These are phyloP conservation scores for Parathielavia appendiculata DNA, from an alignment of 495 filamentous ascomycete species.

Conservation along the genomic window DNA sequence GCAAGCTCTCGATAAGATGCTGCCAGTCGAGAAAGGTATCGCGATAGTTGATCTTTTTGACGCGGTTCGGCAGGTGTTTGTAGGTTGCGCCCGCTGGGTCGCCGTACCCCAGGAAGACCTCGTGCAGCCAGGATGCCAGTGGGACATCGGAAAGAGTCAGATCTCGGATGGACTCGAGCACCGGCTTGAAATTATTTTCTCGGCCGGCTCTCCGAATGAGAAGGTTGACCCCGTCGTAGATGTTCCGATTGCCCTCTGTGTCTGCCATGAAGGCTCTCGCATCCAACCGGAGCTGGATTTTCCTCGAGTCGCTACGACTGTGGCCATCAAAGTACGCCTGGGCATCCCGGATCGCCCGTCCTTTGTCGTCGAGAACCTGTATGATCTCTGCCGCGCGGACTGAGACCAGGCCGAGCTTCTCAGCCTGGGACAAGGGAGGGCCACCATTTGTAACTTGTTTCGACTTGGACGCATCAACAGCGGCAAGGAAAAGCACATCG, in stretches of 20 bases:
- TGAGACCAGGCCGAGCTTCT: conserved; percentile 59
- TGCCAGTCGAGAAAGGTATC: conserved; percentile 96
- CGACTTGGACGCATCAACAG: conserved; percentile 56
- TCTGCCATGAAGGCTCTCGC: conserved; percentile 73
- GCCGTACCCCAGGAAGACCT: conserved; percentile 94
- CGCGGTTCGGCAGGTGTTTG: conserved; percentile 70
- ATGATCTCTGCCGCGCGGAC: conserved; percentile 82
- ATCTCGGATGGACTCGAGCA: conserved; percentile 84
- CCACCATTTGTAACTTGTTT: conserved; percentile 53
- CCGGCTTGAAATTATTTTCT: conserved; percentile 96
- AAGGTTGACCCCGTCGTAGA: conserved; percentile 84
- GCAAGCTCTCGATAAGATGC: conserved; percentile 82
- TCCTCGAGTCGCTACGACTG: conserved; percentile 50
- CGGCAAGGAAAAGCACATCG: conserved; percentile 84
- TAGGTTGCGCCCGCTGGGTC: conserved; percentile 86
- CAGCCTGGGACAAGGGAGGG: conserved; percentile 45
- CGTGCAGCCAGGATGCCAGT: conserved; percentile 87
- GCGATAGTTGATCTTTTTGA: conserved; percentile 76
- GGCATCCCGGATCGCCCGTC: conserved; percentile 63
- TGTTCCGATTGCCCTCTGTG: conserved; percentile 66
- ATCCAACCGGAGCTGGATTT: conserved; percentile 78
- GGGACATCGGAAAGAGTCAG: conserved; percentile 81
- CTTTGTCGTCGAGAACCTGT: conserved; percentile 84
- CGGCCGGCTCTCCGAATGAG: conserved; percentile 76
- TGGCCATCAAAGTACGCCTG: conserved; percentile 41